phyloP scores from a whole-genome alignment of 1,284 basidiomycete species.

The Fomitopsis schrenkii region DNA sequence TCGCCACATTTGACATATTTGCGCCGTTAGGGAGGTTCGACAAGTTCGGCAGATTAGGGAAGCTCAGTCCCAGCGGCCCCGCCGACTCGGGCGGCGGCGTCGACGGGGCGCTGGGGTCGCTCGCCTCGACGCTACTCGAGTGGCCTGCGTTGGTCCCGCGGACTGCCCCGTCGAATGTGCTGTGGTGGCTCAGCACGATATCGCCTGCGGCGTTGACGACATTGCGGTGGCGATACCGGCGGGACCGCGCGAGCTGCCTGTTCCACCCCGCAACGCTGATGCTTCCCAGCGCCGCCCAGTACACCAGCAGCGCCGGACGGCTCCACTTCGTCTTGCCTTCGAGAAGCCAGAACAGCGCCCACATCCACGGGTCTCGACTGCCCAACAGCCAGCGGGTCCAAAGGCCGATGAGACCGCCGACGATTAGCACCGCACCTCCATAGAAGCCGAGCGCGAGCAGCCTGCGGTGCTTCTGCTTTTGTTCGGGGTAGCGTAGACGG shows the following conservation, averaged over 20 bases:
- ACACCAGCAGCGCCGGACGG: slow-evolving; percentile 74
- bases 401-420: slow-evolving; percentile 83
- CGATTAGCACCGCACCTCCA: slow-evolving; percentile 70
- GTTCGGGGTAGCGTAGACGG: slow-evolving; percentile 83
- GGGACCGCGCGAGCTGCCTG: slow-evolving; percentile 74
- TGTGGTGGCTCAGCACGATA: slow-evolving; percentile 4
- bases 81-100: slow-evolving; percentile 20
- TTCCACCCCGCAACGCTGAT: slow-evolving; percentile 93
- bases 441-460: slow-evolving; percentile 89
- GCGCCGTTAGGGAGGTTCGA: slow-evolving; percentile 36
- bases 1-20: slow-evolving; percentile 61
- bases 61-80: slow-evolving; percentile 38
- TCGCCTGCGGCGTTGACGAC: slow-evolving; percentile 21
- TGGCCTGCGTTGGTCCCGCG: slow-evolving; percentile 8
- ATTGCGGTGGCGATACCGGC: slow-evolving; percentile 56
- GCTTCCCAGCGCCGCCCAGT: slow-evolving; percentile 81
- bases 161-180: slow-evolving; percentile 13
- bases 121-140: slow-evolving; percentile 8
- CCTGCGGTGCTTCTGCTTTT: slow-evolving; percentile 82
- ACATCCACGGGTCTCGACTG: slow-evolving; percentile 86
- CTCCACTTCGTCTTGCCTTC: slow-evolving; percentile 80
- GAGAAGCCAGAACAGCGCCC: slow-evolving; percentile 73
- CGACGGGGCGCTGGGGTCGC: slow-evolving; percentile 23
- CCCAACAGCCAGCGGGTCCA: slow-evolving; percentile 92
- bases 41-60: slow-evolving; percentile 50